Evolutionary conservation across 2,329 filamentous ascomycete genomes (phyloP).

Genomic region (Fusarium sublunatum): DNA sequence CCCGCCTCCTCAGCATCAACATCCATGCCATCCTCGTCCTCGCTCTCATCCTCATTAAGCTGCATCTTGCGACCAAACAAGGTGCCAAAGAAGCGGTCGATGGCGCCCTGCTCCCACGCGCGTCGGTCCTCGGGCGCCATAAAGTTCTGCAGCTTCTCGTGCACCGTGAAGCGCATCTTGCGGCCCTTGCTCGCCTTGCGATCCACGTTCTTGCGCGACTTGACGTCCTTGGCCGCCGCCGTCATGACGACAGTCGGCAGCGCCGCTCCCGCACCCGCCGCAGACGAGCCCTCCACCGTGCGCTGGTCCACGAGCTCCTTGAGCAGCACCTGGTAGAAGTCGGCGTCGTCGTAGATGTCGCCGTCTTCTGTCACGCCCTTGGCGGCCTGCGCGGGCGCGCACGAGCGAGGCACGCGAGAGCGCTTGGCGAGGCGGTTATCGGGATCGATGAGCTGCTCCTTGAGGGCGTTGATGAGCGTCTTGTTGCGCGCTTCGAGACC

Average conservation of each 20-base stretch:
- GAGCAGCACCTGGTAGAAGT: constrained; percentile 93
- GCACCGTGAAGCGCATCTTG: constrained; percentile 92
- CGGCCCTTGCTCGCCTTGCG: constrained; percentile 95
- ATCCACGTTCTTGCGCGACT: constrained; percentile 85
- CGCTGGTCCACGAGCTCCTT: constrained; percentile 94
- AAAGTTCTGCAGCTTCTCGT: constrained; percentile 98
- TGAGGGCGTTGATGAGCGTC: constrained; percentile 72
- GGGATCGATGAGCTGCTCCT: constrained; percentile 73
- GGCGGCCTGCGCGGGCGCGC: constrained; percentile 75
- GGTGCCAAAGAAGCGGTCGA: constrained; percentile 80
- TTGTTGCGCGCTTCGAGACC: constrained; percentile 49
- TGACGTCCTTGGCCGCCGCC: constrained; percentile 78
- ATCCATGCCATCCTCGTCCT: constrained; percentile 61
- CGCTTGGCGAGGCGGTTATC: constrained; percentile 74
- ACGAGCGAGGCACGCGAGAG: constrained; percentile 78
- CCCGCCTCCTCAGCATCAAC: constrained; percentile 65
- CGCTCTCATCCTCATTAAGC: constrained; percentile 68
- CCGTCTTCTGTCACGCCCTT: constrained; percentile 67
- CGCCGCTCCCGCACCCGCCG: constrained; percentile 53
- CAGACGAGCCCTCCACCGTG: constrained; percentile 71
- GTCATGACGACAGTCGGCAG: constrained; percentile 71
- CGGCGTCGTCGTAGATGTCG: constrained; percentile 88
- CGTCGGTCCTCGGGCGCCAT: constrained; percentile 91
- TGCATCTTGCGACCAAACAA: constrained; percentile 77
- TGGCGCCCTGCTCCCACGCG: constrained; percentile 81